Percentiles rank a stretch among this genome's conserved stretches.
phyloP scores from a whole-genome alignment of 2,329 filamentous ascomycete species.

The Pseudogymnoascus sp. region DNA sequence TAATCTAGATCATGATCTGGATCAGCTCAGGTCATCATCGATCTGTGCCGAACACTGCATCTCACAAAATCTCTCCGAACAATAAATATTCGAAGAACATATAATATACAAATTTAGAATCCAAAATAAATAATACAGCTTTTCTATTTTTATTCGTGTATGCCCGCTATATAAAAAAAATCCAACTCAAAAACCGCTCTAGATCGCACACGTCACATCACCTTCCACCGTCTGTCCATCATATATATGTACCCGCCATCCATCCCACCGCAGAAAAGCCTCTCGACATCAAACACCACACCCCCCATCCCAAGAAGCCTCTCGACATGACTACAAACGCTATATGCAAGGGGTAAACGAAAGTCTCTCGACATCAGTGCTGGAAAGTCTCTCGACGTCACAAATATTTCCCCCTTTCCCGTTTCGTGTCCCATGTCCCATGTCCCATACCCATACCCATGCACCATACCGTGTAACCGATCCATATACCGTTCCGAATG shows the following conservation, averaged over 20 bases:
- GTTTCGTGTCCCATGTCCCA: neutral
- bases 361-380: conserved; percentile 8
- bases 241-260: neutral
- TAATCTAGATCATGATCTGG: too few species aligned
- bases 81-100: neutral
- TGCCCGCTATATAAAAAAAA: neutral
- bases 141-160: too few species aligned
- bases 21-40: too few species aligned
- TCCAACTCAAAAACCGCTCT: neutral
- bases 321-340: conserved; percentile 7
- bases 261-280: neutral
- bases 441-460: neutral
- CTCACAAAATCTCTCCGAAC: neutral
- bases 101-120: neutral
- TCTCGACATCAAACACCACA: neutral
- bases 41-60: too few species aligned
- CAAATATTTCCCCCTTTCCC: neutral
- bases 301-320: neutral
- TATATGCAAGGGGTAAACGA: conserved; percentile 1
- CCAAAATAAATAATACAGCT: neutral
- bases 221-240: neutral
- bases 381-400: conserved; percentile 10
- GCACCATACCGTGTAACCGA: conserved; percentile 2
- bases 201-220: neutral
- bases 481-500: neutral